Conservation (phyloP, 2,329 filamentous ascomycete species). For the Aureobasidium sp. region DNA sequence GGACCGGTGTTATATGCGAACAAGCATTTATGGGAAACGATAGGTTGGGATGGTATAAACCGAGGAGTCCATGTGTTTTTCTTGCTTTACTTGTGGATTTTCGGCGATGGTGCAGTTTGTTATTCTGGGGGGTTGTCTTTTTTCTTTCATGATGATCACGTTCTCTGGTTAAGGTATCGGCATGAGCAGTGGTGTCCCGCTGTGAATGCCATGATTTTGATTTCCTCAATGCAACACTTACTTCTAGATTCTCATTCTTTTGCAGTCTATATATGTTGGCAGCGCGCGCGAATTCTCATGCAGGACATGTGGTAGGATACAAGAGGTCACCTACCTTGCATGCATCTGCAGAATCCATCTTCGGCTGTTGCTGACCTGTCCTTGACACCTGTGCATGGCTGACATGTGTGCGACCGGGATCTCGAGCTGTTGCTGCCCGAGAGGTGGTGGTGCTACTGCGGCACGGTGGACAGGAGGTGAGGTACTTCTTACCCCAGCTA, state of each 20-base stretch:
- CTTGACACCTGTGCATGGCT: background rate
- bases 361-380: background rate
- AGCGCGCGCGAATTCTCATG: background rate
- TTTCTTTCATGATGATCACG: background rate
- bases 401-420: background rate
- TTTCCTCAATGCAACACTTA: background rate
- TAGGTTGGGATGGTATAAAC: slow-evolving; percentile 1
- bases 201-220: background rate
- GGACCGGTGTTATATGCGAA: background rate
- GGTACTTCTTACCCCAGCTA: background rate
- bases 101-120: background rate
- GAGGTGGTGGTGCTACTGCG: background rate
- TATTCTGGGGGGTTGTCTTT: background rate
- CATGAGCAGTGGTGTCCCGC: background rate
- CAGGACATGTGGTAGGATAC: background rate
- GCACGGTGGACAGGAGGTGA: background rate
- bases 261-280: background rate
- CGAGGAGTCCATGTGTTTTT: background rate
- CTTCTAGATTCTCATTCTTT: background rate
- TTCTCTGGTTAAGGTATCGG: background rate
- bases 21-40: background rate
- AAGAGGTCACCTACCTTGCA: background rate
- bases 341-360: background rate
- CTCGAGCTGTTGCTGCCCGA: background rate
- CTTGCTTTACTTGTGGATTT: background rate